Conservation (phyloP, 1,284 basidiomycete genomes). For the Stygiomarasmius scandens region DNA sequence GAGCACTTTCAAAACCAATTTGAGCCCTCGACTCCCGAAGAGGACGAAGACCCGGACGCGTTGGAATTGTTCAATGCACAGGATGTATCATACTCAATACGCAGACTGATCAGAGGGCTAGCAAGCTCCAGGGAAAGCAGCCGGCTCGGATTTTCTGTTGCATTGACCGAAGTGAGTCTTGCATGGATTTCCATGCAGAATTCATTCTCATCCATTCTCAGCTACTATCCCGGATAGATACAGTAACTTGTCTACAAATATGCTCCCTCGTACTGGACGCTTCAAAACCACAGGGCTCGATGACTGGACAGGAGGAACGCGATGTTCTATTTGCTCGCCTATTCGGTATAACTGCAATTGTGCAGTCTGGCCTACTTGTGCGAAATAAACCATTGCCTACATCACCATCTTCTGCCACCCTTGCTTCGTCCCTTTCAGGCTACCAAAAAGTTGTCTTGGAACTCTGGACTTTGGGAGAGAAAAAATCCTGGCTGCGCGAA, state of each 20-base stretch:
- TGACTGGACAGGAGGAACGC: slow-evolving; percentile 90
- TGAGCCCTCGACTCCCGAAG: slow-evolving; percentile 43
- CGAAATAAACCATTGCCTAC: slow-evolving; percentile 55
- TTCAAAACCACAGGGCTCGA: slow-evolving; percentile 69
- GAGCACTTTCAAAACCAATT: slow-evolving; percentile 80
- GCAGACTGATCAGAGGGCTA: slow-evolving; percentile 83
- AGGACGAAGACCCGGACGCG: slow-evolving; percentile 54
- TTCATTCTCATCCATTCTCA: slow-evolving; percentile 33
- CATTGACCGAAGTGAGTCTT: slow-evolving; percentile 84
- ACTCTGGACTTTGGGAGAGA: slow-evolving; percentile 73
- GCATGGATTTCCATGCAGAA: slow-evolving; percentile 4
- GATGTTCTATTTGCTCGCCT: slow-evolving; percentile 92
- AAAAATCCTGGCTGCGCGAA: slow-evolving; percentile 92
- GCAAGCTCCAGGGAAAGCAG: slow-evolving; percentile 93
- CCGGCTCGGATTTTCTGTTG: slow-evolving; percentile 92
- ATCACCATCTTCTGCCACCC: slow-evolving; percentile 52
- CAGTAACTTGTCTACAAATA: slow-evolving; percentile 78
- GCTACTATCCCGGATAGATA: slow-evolving; percentile 82
- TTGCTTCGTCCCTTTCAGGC: slow-evolving; percentile 59
- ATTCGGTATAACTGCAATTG: slow-evolving; percentile 84
- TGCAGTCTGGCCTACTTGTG: slow-evolving; percentile 81
- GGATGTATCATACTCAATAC: slow-evolving; percentile 89
- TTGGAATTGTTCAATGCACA: slow-evolving; percentile 74
- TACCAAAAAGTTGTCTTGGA: slow-evolving; percentile 69
- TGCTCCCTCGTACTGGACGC: slow-evolving; percentile 72